phyloP scores from a whole-genome alignment of 2,329 filamentous ascomycete genomes.

The Cordyceps farinosa region DNA sequence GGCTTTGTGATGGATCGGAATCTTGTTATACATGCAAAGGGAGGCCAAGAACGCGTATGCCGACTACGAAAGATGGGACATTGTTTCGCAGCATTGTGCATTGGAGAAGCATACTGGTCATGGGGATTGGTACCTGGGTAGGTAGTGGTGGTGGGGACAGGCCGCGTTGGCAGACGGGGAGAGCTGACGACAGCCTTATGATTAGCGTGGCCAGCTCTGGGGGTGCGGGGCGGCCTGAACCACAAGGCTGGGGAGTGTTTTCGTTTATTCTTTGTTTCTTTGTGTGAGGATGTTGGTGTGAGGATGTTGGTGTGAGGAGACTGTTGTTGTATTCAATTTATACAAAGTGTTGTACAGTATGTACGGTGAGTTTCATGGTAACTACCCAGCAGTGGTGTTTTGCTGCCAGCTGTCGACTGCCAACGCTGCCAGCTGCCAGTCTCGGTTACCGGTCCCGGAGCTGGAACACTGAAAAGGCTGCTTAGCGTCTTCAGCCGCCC shows the following conservation, averaged over 20 bases:
- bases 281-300: neutral
- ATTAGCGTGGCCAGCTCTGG: neutral
- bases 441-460: constrained; percentile 5
- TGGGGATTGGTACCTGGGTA: too few species aligned
- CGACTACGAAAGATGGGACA: neutral
- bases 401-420: neutral
- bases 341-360: neutral
- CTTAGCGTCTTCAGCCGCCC: constrained; percentile 7
- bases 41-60: neutral
- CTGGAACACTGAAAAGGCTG: neutral
- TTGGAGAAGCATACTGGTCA: neutral
- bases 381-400: neutral
- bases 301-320: too few species aligned
- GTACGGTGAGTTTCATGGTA: neutral
- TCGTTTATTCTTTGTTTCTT: neutral
- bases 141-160: neutral
- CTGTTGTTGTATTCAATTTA: too few species aligned
- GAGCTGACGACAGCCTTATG: constrained; percentile 18
- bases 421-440: neutral
- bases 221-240: neutral
- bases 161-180: constrained; percentile 9
- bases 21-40: neutral
- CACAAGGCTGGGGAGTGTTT: constrained; percentile 10
- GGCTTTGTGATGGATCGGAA: neutral
- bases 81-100: neutral